Evolutionary conservation across 495 filamentous ascomycete genomes (phyloP).

Genomic region (Cudoniella acicularis): DNA sequence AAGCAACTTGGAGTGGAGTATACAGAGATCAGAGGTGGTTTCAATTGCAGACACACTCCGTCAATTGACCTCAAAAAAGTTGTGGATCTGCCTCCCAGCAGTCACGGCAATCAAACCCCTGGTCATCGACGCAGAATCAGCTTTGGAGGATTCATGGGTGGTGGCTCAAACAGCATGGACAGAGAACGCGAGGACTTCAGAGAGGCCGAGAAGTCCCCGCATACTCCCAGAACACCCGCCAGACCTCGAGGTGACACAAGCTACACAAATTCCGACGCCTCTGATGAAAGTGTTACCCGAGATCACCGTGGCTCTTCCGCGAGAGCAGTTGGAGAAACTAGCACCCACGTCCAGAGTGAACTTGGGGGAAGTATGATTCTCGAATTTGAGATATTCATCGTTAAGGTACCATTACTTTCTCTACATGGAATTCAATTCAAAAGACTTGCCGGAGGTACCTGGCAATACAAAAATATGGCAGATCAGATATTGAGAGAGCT

Average conservation of each 20-base stretch:
- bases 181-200: constrained; percentile 58
- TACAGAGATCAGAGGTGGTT: constrained; percentile 88
- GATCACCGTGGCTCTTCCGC: constrained; percentile 33
- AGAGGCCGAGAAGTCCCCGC: constrained; percentile 43
- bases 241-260: constrained; percentile 56
- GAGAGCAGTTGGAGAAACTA: constrained; percentile 71
- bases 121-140: constrained; percentile 75
- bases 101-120: constrained; percentile 44
- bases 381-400: constrained; percentile 93
- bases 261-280: constrained; percentile 76
- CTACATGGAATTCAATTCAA: constrained; percentile 98
- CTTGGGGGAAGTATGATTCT: constrained; percentile 75
- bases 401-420: constrained; percentile 92
- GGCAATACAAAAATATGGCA: constrained; percentile 98
- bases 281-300: constrained; percentile 63
- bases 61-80: constrained; percentile 83
- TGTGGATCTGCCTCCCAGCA: constrained; percentile 52
- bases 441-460: constrained; percentile 89
- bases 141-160: constrained; percentile 66
- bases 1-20: constrained; percentile 85
- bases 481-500: constrained; percentile 89
- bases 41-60: constrained; percentile 80
- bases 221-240: constrained; percentile 41
- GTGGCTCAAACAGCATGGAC: constrained; percentile 33
- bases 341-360: constrained; percentile 82